Evolutionary conservation across 1,139 yeast species (phyloP), one percentile per base, ranked within the genome.

Genomic region (Yamadazyma jaroonii): DNA sequence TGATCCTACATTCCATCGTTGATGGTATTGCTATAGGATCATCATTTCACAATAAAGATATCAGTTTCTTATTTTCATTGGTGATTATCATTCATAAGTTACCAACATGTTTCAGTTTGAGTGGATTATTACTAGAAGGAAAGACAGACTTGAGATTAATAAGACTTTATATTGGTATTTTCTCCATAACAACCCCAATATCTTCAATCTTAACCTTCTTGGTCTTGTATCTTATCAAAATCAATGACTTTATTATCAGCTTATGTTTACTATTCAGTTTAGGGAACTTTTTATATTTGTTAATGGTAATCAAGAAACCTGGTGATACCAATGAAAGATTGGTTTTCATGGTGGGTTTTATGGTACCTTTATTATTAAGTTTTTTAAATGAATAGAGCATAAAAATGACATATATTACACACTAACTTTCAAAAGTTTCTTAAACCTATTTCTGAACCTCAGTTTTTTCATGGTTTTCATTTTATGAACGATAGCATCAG

Each of bases 1-100:
- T 84, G 13, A 55, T 82, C 0, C 66, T 84, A 20, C 95, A 84
- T 52, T 79, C 87, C 0, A 50, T 79, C 4, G 78, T 86, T 1
- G 95, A 84, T 50, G 95, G 95, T 2, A 64, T 84, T n/a, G 81
- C 89, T 0, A 63, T 84, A 32, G 89, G 90, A 0, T 76, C 86
- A 0, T 69, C 85, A 0, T 69, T 77, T 32, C 62, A 74, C 24
- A 55, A 77, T 2, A 65, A 70, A 1, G 64, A 68, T 40, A 52
- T 69, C 3, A 59, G 74, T 2, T 57, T 84, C 24, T 73, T 72
- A 31, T 47, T 76, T n/a, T 50, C 80, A 13, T 70, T 81, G 43
- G 83, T 87, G 12, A 75, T 85, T 14, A 69, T 84, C 42, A 56
- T 84, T 23, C 95, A 84, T 64, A 84, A 84, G 54, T 66, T 84